phyloP scores from a whole-genome alignment of 192 early-diverging fungal genomes.

The Backusella westeae region DNA sequence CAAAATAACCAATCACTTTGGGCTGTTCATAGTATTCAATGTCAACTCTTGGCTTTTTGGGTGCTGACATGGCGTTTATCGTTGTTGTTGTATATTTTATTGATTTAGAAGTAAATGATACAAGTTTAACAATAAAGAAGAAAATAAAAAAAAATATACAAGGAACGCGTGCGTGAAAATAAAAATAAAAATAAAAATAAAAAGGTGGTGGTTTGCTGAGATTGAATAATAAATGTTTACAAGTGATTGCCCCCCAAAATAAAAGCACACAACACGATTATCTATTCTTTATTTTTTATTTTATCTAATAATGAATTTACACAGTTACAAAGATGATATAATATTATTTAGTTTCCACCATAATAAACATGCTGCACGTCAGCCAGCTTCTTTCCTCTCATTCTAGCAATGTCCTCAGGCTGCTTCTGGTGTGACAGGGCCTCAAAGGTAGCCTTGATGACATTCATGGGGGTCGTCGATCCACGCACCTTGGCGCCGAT shows the following conservation, averaged over 20 bases:
- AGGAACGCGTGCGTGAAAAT: neutral
- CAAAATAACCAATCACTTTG: slow-evolving; percentile 27
- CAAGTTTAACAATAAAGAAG: neutral
- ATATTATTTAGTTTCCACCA: slow-evolving; percentile 47
- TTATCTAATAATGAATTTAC: neutral
- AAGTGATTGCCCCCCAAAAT: neutral
- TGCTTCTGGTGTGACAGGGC: slow-evolving; percentile 79
- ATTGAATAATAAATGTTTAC: neutral
- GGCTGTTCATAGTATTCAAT: slow-evolving; percentile 34
- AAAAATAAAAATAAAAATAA: neutral
- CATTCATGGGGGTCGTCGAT: slow-evolving; percentile 97
- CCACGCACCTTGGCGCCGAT: slow-evolving; percentile 86
- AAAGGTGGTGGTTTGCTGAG: neutral
- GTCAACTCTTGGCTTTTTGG: slow-evolving; percentile 21
- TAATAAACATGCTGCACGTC: slow-evolving; percentile 93
- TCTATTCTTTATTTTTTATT: neutral
- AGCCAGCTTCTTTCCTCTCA: slow-evolving; percentile 81
- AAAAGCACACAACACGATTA: neutral
- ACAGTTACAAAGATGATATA: neutral
- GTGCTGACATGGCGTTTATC: slow-evolving; percentile 4
- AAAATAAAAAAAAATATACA: neutral
- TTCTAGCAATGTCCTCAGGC: slow-evolving; percentile 84
- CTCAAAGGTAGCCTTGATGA: slow-evolving; percentile 94
- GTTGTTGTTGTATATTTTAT: neutral
- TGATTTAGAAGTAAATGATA: neutral